Conservation (phyloP, 768 basidiomycete genomes). For the Lentinula sp. region DNA sequence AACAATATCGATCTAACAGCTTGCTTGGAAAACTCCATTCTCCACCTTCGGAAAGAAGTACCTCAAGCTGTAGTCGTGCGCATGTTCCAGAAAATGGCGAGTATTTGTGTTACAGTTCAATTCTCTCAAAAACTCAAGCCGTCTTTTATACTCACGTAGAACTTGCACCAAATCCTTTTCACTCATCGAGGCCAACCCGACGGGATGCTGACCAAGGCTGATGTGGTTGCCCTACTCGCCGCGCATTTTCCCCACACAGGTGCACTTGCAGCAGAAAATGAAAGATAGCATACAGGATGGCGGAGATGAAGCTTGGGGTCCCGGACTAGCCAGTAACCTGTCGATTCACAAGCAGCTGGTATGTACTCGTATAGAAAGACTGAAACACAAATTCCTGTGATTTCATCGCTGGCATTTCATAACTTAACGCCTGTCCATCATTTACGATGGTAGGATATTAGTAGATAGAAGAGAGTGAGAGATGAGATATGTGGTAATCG, state of each 20-base stretch:
- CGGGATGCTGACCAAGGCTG: conserved; percentile 65
- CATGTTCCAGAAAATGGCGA: conserved; percentile 70
- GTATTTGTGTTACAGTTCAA: conserved; percentile 4
- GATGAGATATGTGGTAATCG: no score
- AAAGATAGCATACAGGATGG: neutral
- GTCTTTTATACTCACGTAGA: conserved; percentile 29
- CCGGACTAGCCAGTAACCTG: no score
- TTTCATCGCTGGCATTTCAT: no score
- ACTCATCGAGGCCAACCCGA: conserved; percentile 51
- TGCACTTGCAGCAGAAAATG: conserved; percentile 17
- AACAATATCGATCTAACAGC: conserved; percentile 21
- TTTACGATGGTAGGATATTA: no score
- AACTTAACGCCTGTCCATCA: no score
- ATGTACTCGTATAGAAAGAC: no score
- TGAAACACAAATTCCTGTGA: no score
- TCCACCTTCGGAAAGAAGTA: conserved; percentile 63
- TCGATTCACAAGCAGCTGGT: no score
- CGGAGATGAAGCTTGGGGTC: neutral
- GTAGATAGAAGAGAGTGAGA: no score
- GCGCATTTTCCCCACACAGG: conserved; percentile 53
- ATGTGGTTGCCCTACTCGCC: conserved; percentile 54
- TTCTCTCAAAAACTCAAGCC: neutral
- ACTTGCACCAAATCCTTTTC: conserved; percentile 63
- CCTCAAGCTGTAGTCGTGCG: conserved; percentile 66
- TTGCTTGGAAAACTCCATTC: conserved; percentile 38